Percentiles rank a stretch among this genome's conserved stretches.
Evolutionary conservation across 768 basidiomycete genomes (phyloP).

Genomic region (Amanita polypyramis): DNA sequence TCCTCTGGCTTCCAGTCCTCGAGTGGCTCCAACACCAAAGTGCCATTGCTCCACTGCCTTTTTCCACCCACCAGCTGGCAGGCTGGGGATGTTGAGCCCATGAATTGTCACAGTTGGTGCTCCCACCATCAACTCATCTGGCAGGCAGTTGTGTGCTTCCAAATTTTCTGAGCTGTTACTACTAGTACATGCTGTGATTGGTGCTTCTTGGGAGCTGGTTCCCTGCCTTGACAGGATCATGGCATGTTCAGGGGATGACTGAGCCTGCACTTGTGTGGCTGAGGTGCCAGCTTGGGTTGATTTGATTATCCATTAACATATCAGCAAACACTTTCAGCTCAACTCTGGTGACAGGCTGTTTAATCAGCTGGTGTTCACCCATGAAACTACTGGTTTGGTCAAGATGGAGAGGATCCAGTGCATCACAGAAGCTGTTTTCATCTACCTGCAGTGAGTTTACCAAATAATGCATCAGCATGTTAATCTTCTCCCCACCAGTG

Average conservation of each 20-base stretch:
- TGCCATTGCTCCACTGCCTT: background rate
- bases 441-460: slow-evolving; percentile 21
- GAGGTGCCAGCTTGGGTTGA: background rate
- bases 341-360: slow-evolving; percentile 10
- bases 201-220: no score
- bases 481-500: slow-evolving; percentile 17
- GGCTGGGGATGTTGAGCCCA: no score
- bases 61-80: background rate
- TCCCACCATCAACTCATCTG: no score
- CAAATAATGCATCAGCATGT: slow-evolving; percentile 25
- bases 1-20: background rate
- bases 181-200: no score
- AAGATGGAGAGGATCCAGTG: slow-evolving; percentile 15
- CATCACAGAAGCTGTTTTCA: slow-evolving; percentile 19
- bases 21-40: background rate
- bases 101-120: no score
- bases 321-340: slow-evolving; percentile 5
- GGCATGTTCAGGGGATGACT: no score
- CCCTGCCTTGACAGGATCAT: no score
- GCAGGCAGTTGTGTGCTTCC: no score
- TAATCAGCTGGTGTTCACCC: slow-evolving; percentile 15
- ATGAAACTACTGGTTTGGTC: slow-evolving; percentile 15
- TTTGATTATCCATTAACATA: background rate
- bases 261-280: no score
- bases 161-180: no score